These are phyloP conservation scores for Scutellaria barbata DNA, from an alignment of 257 asterid genomes.

Conservation along the genomic window DNA sequence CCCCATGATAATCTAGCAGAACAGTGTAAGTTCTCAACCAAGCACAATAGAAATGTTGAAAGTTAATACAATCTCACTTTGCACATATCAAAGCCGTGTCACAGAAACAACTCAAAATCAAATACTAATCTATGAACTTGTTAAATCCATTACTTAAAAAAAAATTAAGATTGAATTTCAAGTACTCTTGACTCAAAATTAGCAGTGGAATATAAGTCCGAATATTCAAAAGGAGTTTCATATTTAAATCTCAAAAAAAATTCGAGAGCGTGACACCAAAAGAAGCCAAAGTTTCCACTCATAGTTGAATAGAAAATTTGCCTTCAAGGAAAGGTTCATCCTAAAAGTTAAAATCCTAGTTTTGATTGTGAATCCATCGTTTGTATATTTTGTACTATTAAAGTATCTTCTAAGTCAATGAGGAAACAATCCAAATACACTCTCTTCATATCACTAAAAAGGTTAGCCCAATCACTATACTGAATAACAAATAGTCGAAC, in stretches of 20 bases:
- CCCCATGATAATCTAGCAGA: not conserved
- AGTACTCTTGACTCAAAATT: not conserved
- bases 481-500: conserved; percentile 18
- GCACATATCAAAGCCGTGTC: too few species aligned
- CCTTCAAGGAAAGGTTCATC: not conserved
- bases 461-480: not conserved
- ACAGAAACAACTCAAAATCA: too few species aligned
- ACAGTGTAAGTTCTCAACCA: not conserved
- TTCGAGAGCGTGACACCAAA: not conserved
- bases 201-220: not conserved
- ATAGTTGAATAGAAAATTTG: not conserved
- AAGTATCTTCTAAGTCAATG: conserved; percentile 5
- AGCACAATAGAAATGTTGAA: not conserved
- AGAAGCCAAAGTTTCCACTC: not conserved
- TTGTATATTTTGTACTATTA: not conserved
- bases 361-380: not conserved
- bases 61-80: too few species aligned
- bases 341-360: not conserved
- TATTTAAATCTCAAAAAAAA: not conserved
- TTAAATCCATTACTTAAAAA: not conserved
- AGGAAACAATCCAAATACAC: not conserved
- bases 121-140: too few species aligned
- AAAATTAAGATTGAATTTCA: not conserved
- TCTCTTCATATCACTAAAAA: conserved; percentile 7
- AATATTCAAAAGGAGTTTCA: not conserved